Percentiles rank a stretch among this genome's conserved stretches.
These are phyloP conservation scores for Annulohypoxylon bovei DNA, from an alignment of 495 filamentous ascomycete species.

Conservation along the genomic window DNA sequence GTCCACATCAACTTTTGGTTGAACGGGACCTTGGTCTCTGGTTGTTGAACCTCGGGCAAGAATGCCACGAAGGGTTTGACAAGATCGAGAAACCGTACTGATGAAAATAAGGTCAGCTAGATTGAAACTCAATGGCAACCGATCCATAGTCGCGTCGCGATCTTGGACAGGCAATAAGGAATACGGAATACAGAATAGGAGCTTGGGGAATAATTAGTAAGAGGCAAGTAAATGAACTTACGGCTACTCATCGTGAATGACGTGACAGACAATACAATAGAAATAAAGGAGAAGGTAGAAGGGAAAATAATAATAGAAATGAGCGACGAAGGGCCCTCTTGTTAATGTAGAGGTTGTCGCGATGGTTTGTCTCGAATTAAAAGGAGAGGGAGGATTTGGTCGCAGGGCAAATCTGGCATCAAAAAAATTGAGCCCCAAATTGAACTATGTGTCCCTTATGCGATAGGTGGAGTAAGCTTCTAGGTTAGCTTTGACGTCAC, in stretches of 20 bases:
- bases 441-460: slow-evolving; percentile 63
- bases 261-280: slow-evolving; percentile 51
- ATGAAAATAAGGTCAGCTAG: slow-evolving; percentile 46
- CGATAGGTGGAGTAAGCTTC: slow-evolving; percentile 50
- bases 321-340: slow-evolving; percentile 49
- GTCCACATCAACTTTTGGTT: slow-evolving; percentile 99
- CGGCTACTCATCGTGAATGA: slow-evolving; percentile 66
- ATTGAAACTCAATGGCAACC: slow-evolving; percentile 42
- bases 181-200: slow-evolving; percentile 20
- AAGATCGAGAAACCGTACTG: slow-evolving; percentile 99
- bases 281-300: slow-evolving; percentile 54
- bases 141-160: slow-evolving; percentile 51
- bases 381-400: slow-evolving; percentile 46
- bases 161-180: slow-evolving; percentile 34
- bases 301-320: slow-evolving; percentile 52
- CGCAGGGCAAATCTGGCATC: slow-evolving; percentile 61
- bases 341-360: slow-evolving; percentile 44
- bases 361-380: slow-evolving; percentile 47
- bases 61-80: slow-evolving; percentile 99
- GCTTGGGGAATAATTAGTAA: slow-evolving; percentile 38
- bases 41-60: slow-evolving; percentile 97
- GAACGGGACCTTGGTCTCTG: slow-evolving; percentile 96
- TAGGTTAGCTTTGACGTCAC: neutral
- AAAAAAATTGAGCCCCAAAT: slow-evolving; percentile 48
- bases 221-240: slow-evolving; percentile 57